These are phyloP conservation scores for Pythium sp. DNA, from an alignment of 352 stramenopile genomes.

Conservation along the genomic window DNA sequence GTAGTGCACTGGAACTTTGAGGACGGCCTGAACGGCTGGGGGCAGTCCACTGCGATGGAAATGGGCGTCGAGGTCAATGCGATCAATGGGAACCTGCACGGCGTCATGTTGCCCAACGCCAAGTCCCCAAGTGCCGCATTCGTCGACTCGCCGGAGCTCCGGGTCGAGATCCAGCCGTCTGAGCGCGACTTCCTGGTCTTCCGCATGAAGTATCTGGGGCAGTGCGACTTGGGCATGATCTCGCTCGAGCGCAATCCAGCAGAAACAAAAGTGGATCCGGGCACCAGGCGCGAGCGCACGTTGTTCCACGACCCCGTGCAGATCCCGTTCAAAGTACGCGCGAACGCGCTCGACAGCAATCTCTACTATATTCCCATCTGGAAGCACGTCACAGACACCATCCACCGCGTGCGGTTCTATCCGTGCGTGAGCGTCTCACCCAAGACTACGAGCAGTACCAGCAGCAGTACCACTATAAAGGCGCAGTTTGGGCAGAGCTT, in stretches of 20 bases:
- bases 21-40: slow-evolving; percentile 58
- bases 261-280: slow-evolving; percentile 33
- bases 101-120: slow-evolving; percentile 37
- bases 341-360: slow-evolving; percentile 28
- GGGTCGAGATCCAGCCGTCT: slow-evolving; percentile 42
- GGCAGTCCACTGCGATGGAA: slow-evolving; percentile 54
- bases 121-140: slow-evolving; percentile 32
- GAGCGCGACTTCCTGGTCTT: slow-evolving; percentile 55
- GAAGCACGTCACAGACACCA: slow-evolving; percentile 50
- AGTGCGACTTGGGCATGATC: slow-evolving; percentile 56
- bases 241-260: slow-evolving; percentile 41
- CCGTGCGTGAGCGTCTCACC: slow-evolving; percentile 36
- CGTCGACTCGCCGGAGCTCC: slow-evolving; percentile 60
- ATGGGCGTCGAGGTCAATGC: slow-evolving; percentile 64
- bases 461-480: slow-evolving; percentile 12
- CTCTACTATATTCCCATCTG: slow-evolving; percentile 67
- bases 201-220: slow-evolving; percentile 57
- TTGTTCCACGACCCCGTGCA: slow-evolving; percentile 42
- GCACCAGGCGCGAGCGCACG: slow-evolving; percentile 21
- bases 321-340: slow-evolving; percentile 51
- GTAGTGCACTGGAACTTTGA: slow-evolving; percentile 64
- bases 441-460: background rate
- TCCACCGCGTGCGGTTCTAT: slow-evolving; percentile 62
- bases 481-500: slow-evolving; percentile 47
- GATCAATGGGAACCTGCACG: slow-evolving; percentile 37